A percentile compares a stretch with the other conserved stretches of the same genome.
These are phyloP conservation scores for Echeveria elegans DNA, from an alignment of 164 flowering plant genomes.

Conservation along the genomic window DNA sequence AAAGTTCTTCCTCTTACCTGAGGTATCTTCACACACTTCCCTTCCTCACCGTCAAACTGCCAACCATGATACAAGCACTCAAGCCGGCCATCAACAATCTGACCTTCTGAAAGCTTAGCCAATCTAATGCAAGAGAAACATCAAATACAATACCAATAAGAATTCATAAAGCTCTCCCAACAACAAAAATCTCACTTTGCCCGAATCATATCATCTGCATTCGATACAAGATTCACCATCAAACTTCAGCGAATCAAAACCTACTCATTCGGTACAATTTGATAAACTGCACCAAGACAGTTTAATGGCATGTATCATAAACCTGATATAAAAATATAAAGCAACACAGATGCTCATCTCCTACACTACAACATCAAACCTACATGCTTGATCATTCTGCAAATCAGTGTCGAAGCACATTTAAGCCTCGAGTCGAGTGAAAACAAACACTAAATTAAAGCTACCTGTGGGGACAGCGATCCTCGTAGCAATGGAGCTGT, in stretches of 20 bases:
- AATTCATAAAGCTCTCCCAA: background rate
- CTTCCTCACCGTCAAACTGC: constrained; percentile 77
- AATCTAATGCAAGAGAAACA: constrained; percentile 33
- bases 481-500: constrained; percentile 60
- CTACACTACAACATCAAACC: background rate
- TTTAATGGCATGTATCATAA: no score
- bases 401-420: background rate
- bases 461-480: constrained; percentile 91
- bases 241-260: background rate
- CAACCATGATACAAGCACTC: constrained; percentile 98
- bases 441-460: no score
- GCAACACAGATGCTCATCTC: no score
- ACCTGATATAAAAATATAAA: no score
- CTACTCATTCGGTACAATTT: background rate
- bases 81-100: constrained; percentile 69
- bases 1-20: constrained; percentile 44
- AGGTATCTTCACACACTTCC: constrained; percentile 86
- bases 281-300: background rate
- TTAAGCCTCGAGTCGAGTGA: no score
- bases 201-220: background rate
- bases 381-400: background rate
- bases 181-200: background rate
- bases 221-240: background rate
- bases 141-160: background rate
- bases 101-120: constrained; percentile 93